Percentiles rank a stretch among this genome's conserved stretches.
Conservation (phyloP, 768 basidiomycete species). For the Lactarius evosmus region DNA sequence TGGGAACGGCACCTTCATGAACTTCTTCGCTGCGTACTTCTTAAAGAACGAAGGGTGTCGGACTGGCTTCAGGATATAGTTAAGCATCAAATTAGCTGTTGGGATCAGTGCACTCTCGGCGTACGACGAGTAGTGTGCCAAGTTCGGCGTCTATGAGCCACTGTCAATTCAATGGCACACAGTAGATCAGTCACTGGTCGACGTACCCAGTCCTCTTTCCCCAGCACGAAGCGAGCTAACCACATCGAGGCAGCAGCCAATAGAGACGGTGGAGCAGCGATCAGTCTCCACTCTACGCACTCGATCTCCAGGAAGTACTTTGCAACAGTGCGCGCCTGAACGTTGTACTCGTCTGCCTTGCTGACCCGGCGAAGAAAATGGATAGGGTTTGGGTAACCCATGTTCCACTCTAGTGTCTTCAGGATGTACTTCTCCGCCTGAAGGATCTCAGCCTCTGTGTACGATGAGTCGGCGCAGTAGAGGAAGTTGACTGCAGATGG, state of each 20-base stretch:
- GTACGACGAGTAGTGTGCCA: conserved; percentile 87
- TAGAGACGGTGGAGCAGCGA: conserved; percentile 70
- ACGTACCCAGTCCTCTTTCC: conserved; percentile 84
- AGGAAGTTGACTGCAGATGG: conserved; percentile 82
- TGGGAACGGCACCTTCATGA: conserved; percentile 61
- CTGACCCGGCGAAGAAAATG: conserved; percentile 84
- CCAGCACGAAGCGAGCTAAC: conserved; percentile 77
- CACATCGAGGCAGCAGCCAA: conserved; percentile 83
- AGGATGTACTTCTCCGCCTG: conserved; percentile 88
- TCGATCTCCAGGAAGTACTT: conserved; percentile 91
- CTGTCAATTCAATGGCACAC: conserved; percentile 20
- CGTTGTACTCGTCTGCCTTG: conserved; percentile 91
- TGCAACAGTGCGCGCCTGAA: conserved; percentile 78
- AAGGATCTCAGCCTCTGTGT: conserved; percentile 75
- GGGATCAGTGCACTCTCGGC: conserved; percentile 75
- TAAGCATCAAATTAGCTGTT: conserved; percentile 81
- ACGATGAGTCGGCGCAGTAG: conserved; percentile 73
- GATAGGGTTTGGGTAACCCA: conserved; percentile 85
- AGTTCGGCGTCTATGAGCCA: conserved; percentile 64
- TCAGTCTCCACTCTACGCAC: conserved; percentile 74
- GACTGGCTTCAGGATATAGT: conserved; percentile 74
- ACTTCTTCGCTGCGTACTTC: conserved; percentile 85
- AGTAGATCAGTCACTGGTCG: background rate
- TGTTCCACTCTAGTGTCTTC: conserved; percentile 80
- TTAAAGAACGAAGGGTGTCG: conserved; percentile 77